These are phyloP conservation scores for Coemansia sp. DNA, from an alignment of 192 early-diverging fungal genomes.

Conservation along the genomic window DNA sequence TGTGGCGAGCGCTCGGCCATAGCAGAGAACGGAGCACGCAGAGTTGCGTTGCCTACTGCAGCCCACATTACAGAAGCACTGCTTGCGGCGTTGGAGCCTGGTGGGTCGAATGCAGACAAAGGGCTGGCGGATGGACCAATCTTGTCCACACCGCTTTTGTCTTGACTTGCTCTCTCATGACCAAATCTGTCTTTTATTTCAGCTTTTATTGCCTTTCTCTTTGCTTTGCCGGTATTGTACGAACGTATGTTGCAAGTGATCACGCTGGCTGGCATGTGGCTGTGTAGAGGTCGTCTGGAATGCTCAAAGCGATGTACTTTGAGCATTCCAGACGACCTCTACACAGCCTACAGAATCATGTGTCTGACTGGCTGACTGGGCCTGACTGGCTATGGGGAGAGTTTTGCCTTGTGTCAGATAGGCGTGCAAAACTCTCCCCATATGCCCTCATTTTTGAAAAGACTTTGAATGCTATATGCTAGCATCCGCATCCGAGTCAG, in stretches of 20 bases:
- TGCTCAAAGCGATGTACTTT: no score
- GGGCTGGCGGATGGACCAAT: no score
- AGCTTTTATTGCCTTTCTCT: background rate
- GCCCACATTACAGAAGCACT: no score
- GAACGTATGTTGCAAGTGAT: background rate
- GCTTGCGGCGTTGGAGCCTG: no score
- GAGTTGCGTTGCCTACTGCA: background rate
- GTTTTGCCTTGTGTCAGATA: no score
- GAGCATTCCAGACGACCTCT: no score
- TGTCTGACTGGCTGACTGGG: no score
- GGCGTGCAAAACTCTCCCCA: slow-evolving; percentile 1
- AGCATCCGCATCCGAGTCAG: slow-evolving; percentile 9
- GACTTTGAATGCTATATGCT: slow-evolving; percentile 8
- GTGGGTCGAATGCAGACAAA: no score
- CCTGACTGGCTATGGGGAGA: no score
- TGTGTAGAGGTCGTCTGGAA: background rate
- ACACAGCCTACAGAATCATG: no score
- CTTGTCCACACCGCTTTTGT: background rate
- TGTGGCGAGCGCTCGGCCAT: slow-evolving; percentile 1
- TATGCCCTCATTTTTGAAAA: background rate
- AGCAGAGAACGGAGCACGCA: slow-evolving; percentile 3
- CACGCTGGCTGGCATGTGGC: background rate
- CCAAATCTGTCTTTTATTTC: background rate
- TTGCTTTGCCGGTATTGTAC: background rate
- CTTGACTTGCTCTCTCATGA: background rate